phyloP scores from a whole-genome alignment of 768 basidiomycete species.

The Rhizopogon sp. region DNA sequence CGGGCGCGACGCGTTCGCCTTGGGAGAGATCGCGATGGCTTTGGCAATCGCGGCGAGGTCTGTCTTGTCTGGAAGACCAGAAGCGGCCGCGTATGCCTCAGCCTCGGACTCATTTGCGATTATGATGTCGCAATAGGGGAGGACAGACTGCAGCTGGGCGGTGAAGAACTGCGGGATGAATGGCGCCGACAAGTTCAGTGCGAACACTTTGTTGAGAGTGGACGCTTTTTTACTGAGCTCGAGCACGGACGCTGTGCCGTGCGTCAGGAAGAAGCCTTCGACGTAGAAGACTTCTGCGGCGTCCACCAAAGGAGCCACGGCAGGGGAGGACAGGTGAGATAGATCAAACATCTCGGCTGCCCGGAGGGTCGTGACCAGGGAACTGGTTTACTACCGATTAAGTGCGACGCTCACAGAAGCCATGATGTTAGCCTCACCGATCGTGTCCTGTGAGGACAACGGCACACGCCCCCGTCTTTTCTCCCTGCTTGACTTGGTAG shows the following conservation, averaged over 20 bases:
- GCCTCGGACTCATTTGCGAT: constrained; percentile 98
- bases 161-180: constrained; percentile 96
- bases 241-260: constrained; percentile 70
- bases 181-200: constrained; percentile 92
- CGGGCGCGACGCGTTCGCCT: constrained; percentile 69
- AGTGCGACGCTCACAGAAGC: not conserved
- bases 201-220: constrained; percentile 78
- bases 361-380: constrained; percentile 87
- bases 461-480: constrained; percentile 94
- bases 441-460: constrained; percentile 93
- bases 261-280: constrained; percentile 96
- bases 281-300: constrained; percentile 87
- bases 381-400: constrained; percentile 39
- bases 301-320: constrained; percentile 72
- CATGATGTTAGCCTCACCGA: constrained; percentile 47
- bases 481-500: constrained; percentile 83
- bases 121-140: constrained; percentile 83
- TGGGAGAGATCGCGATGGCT: constrained; percentile 68
- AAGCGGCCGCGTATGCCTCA: constrained; percentile 73
- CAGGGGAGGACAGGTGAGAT: constrained; percentile 71
- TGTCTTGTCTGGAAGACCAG: constrained; percentile 60
- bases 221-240: constrained; percentile 77
- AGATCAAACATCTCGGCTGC: constrained; percentile 87
- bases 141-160: constrained; percentile 69
- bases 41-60: constrained; percentile 67